Evolutionary conservation across 2,329 filamentous ascomycete species (phyloP), one percentile per base, ranked within the genome.

Genomic region (Beauveria caledonica): DNA sequence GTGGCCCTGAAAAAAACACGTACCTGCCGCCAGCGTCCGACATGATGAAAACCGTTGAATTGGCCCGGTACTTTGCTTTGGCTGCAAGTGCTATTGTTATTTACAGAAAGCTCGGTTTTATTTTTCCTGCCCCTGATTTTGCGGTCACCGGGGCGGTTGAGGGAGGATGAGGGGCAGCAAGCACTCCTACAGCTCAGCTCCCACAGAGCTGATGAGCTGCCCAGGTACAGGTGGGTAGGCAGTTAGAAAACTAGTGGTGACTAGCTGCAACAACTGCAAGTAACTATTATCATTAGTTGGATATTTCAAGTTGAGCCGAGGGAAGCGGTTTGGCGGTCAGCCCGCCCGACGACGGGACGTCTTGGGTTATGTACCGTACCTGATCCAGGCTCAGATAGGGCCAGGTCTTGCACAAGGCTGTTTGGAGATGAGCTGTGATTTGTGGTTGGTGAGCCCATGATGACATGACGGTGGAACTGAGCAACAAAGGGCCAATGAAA

Each of bases 1-100:
- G 29, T 33, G 29, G 45, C 10, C 17, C 21, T 8, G 44, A 48
- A 33, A 9, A 45, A 19, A 33, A 40, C 10, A 61, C 65, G 55
- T 65, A 72, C 71, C 65, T 68, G 15, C 71, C 68, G 59, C 68
- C 68, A 40, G 69, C 63, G 44, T 72, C 70, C 36, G 71, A 69
- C 71, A 72, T 72, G 60, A 17, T 48, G 65, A 63, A n/a, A 5
- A 23, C 36, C 33, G 33, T 36, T n/a, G 29, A 51, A 51, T 56
- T 51, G 59, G 25, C 45, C 51, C 23, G 33, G n/a, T 21, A 33
- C 46, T 46, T 53, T 46, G 40, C 48, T 39, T 51, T 10, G 33
- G 45, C 6, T 39, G 56, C 39, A 39, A 33, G 57, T 53, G 57
- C n/a, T 27, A 49, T 10, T 25, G 19, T 57, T 29, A 5, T 58